Conservation (phyloP, 768 basidiomycete genomes). For the Trametes meyenii region DNA sequence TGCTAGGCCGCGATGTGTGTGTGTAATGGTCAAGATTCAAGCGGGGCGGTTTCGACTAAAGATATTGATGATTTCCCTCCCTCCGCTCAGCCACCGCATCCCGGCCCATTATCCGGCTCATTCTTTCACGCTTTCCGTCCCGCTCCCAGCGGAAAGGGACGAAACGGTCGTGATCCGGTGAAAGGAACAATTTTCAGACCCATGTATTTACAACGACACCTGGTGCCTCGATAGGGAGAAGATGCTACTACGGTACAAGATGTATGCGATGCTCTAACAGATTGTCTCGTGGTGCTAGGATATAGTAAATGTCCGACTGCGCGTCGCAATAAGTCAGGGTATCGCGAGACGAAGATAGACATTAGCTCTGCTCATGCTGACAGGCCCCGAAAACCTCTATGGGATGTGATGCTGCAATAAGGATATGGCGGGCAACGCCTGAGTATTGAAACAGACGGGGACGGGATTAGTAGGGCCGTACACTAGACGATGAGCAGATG, state of each 20-base stretch:
- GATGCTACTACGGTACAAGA: slow-evolving; percentile 38
- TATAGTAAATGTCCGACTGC: slow-evolving; percentile 50
- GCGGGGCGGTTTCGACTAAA: neutral
- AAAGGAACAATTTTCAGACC: neutral
- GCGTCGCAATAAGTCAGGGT: slow-evolving; percentile 52
- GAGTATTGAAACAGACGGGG: slow-evolving; percentile 30
- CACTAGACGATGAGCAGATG: slow-evolving; percentile 49
- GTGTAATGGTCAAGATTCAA: neutral
- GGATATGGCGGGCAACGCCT: slow-evolving; percentile 23
- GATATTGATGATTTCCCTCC: slow-evolving; percentile 2
- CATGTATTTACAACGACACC: slow-evolving; percentile 23
- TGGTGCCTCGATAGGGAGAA: slow-evolving; percentile 24
- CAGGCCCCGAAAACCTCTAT: slow-evolving; percentile 49
- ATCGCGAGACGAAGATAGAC: slow-evolving; percentile 58
- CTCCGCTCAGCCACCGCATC: slow-evolving; percentile 17
- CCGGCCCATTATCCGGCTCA: slow-evolving; percentile 7
- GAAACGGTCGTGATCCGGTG: neutral
- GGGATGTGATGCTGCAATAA: slow-evolving; percentile 32
- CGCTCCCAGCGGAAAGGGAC: neutral
- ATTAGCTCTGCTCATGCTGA: slow-evolving; percentile 50
- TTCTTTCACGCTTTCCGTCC: neutral
- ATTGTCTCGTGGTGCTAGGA: slow-evolving; percentile 64
- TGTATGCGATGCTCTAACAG: slow-evolving; percentile 70
- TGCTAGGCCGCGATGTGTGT: neutral
- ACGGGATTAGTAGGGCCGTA: slow-evolving; percentile 44